Conservation (phyloP, 1,139 yeast species). For the Pichia sp. region DNA sequence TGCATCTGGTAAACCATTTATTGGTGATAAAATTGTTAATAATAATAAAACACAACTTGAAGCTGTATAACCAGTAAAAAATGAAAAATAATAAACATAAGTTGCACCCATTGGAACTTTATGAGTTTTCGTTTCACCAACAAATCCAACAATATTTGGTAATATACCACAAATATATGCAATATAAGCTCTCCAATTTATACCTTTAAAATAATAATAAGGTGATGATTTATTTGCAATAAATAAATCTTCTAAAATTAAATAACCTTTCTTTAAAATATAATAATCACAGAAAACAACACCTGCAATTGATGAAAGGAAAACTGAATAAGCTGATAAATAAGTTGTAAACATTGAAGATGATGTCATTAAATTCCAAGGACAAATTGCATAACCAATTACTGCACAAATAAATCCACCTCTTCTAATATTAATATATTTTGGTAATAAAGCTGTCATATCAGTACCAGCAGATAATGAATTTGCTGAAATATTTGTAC, state of each 20-base stretch:
- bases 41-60: slow-evolving; percentile 47
- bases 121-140: slow-evolving; percentile 48
- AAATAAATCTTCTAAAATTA: slow-evolving; percentile 61
- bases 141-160: slow-evolving; percentile 85
- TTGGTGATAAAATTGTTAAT: slow-evolving; percentile 51
- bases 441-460: slow-evolving; percentile 79
- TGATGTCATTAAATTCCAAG: slow-evolving; percentile 78
- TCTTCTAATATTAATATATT: slow-evolving; percentile 74
- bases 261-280: slow-evolving; percentile 66
- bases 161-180: slow-evolving; percentile 61
- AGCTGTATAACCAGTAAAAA: slow-evolving; percentile 64
- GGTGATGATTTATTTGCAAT: slow-evolving; percentile 37
- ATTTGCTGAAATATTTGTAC: slow-evolving; percentile 87
- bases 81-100: slow-evolving; percentile 63
- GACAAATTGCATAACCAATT: slow-evolving; percentile 73
- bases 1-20: slow-evolving; percentile 43
- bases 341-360: slow-evolving; percentile 78
- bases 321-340: slow-evolving; percentile 78
- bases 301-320: slow-evolving; percentile 83
- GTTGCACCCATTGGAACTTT: slow-evolving; percentile 76
- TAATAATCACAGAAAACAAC: slow-evolving; percentile 73
- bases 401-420: slow-evolving; percentile 77
- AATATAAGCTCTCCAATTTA: slow-evolving; percentile 74
- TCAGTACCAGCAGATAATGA: slow-evolving; percentile 89
- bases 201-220: slow-evolving; percentile 59